Conservation (phyloP, 2,329 filamentous ascomycete species). For the Aspergillus sp. region DNA sequence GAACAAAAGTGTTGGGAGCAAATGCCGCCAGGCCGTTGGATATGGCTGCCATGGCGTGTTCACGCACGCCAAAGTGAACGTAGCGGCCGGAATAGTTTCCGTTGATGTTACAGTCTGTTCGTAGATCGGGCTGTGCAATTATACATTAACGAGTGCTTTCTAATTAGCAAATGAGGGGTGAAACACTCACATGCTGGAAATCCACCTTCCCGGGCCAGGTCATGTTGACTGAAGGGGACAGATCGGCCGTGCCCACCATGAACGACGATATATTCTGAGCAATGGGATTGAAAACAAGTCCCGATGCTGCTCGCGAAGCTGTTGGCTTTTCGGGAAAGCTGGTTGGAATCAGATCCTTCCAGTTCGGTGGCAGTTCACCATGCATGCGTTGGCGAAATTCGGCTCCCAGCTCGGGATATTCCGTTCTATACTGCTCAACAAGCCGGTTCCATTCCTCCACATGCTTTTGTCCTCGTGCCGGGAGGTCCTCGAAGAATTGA, state of each 20-base stretch:
- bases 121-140: conserved; percentile 17
- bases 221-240: conserved; percentile 50
- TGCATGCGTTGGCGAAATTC: conserved; percentile 44
- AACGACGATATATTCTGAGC: conserved; percentile 41
- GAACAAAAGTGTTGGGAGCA: conserved; percentile 47
- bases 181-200: conserved; percentile 40
- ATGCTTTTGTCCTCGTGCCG: conserved; percentile 38
- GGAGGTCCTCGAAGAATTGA: conserved; percentile 46
- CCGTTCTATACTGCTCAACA: conserved; percentile 35
- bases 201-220: conserved; percentile 46
- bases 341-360: conserved; percentile 44
- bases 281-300: conserved; percentile 46
- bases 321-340: conserved; percentile 44
- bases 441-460: conserved; percentile 44
- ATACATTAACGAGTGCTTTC: no score
- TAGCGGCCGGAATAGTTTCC: conserved; percentile 43
- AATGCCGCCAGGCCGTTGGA: conserved; percentile 65
- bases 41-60: conserved; percentile 63
- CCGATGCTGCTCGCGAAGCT: conserved; percentile 42
- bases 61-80: conserved; percentile 53
- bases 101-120: conserved; percentile 29
- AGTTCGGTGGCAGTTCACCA: conserved; percentile 43
- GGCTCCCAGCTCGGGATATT: conserved; percentile 41
- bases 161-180: no score
- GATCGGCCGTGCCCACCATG: conserved; percentile 49